phyloP scores from a whole-genome alignment of 1,139 yeast species.

The Taphrina wiesneri region DNA sequence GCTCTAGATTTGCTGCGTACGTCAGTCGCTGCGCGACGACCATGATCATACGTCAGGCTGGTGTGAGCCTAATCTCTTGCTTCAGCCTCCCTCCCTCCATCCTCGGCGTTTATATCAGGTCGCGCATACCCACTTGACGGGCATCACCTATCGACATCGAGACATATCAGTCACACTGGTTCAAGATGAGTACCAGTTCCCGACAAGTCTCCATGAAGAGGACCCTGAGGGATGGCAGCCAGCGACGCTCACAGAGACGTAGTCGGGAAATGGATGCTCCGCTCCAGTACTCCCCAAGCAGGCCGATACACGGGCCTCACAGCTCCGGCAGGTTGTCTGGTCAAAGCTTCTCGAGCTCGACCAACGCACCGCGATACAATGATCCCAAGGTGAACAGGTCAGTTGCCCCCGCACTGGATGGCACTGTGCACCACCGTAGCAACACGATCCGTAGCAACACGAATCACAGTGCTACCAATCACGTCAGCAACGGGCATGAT shows the following conservation, averaged over 20 bases:
- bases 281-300: slow-evolving; percentile 20
- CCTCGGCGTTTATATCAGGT: background rate
- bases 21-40: background rate
- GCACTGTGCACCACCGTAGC: background rate
- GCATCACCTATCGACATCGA: too few relatives aligned
- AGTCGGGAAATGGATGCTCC: slow-evolving; percentile 12
- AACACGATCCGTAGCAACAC: background rate
- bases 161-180: too few relatives aligned
- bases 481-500: background rate
- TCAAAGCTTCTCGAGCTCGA: slow-evolving; percentile 6
- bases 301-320: slow-evolving; percentile 12
- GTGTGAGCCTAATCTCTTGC: background rate
- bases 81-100: background rate
- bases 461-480: background rate
- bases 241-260: background rate
- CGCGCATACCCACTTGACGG: background rate
- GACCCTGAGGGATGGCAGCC: slow-evolving; percentile 9
- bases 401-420: slow-evolving; percentile 9
- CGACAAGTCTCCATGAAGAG: slow-evolving; percentile 15
- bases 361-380: background rate
- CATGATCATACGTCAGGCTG: slow-evolving; percentile 8
- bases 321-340: slow-evolving; percentile 7
- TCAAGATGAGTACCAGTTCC: slow-evolving; percentile 1
- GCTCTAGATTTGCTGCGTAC: background rate
- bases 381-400: background rate